Percentiles rank a stretch among this genome's conserved stretches.
These are phyloP conservation scores for Sesbania bispinosa DNA, from an alignment of 306 rosid species.

Conservation along the genomic window DNA sequence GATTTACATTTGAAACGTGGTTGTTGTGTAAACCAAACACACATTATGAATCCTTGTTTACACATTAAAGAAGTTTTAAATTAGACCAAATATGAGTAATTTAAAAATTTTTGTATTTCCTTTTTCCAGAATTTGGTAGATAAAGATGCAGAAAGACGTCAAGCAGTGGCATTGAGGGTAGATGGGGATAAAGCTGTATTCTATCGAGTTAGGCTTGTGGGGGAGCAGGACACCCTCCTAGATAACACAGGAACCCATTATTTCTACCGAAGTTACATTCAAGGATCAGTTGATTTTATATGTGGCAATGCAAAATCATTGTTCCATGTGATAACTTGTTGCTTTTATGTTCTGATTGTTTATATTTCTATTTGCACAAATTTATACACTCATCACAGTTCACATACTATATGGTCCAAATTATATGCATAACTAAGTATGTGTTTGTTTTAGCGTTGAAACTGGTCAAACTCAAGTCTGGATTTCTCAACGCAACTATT, in stretches of 20 bases:
- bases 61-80: too few relatives aligned
- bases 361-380: too few relatives aligned
- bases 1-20: too few relatives aligned
- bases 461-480: too few relatives aligned
- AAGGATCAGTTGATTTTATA: constrained; percentile 66
- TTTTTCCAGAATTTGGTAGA: constrained; percentile 50
- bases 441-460: too few relatives aligned
- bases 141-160: constrained; percentile 49
- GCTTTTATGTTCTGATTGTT: neutral
- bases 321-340: constrained; percentile 35
- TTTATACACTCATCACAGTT: too few relatives aligned
- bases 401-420: neutral
- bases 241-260: constrained; percentile 64
- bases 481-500: too few relatives aligned
- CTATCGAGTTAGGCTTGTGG: constrained; percentile 50
- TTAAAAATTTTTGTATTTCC: too few relatives aligned
- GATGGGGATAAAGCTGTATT: constrained; percentile 72
- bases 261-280: constrained; percentile 52
- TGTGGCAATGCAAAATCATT: constrained; percentile 59
- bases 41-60: too few relatives aligned
- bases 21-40: too few relatives aligned
- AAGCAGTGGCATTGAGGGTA: constrained; percentile 66
- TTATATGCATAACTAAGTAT: neutral
- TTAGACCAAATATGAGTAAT: too few relatives aligned
- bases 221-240: constrained; percentile 65